phyloP scores from a whole-genome alignment of 2,329 filamentous ascomycete genomes.

The Seiridium unicorne region DNA sequence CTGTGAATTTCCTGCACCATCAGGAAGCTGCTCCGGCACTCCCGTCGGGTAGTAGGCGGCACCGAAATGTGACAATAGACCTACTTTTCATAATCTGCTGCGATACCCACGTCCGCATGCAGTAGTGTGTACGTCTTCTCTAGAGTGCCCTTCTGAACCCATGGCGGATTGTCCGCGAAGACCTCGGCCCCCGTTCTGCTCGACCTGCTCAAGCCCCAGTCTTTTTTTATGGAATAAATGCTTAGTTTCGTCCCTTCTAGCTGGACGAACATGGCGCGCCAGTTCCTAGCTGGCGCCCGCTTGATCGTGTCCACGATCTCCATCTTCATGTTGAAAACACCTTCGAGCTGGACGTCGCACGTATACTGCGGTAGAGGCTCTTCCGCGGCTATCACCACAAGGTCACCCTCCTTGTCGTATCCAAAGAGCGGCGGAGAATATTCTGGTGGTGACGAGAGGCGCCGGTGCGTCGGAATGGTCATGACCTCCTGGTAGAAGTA shows the following conservation, averaged over 20 bases:
- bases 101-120: slow-evolving; percentile 73
- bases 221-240: slow-evolving; percentile 62
- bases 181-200: slow-evolving; percentile 46
- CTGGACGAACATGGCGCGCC: slow-evolving; percentile 61
- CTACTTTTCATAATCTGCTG: slow-evolving; percentile 69
- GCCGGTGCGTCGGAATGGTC: slow-evolving; percentile 36
- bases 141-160: slow-evolving; percentile 52
- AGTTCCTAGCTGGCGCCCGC: slow-evolving; percentile 60
- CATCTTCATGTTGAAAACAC: slow-evolving; percentile 61
- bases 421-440: slow-evolving; percentile 32
- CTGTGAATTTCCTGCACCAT: too few relatives aligned
- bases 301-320: slow-evolving; percentile 66
- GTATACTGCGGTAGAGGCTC: slow-evolving; percentile 57
- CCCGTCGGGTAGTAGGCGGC: too few relatives aligned
- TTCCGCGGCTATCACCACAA: slow-evolving; percentile 20
- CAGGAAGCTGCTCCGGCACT: too few relatives aligned
- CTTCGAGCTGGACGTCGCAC: slow-evolving; percentile 53
- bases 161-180: slow-evolving; percentile 49
- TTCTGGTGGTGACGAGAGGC: slow-evolving; percentile 45
- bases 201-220: slow-evolving; percentile 48
- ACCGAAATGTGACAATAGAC: slow-evolving; percentile 22
- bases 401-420: slow-evolving; percentile 8
- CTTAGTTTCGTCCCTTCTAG: slow-evolving; percentile 68
- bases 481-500: slow-evolving; percentile 52
- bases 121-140: slow-evolving; percentile 70